Base-by-base conservation (phyloP, 2,329 filamentous ascomycete species). In the Orbilia brochopaga region DNA sequence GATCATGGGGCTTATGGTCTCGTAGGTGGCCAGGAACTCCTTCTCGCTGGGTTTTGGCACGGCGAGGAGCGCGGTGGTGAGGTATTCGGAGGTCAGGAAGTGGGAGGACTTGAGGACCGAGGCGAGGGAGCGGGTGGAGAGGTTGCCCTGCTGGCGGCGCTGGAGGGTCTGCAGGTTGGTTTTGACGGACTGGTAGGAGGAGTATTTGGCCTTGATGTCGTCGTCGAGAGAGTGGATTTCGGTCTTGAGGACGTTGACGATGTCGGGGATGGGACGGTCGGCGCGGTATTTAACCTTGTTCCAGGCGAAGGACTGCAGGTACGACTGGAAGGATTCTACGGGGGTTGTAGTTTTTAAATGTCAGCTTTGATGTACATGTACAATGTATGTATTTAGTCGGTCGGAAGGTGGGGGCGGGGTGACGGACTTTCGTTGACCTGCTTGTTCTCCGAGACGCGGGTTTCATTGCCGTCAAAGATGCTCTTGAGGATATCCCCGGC, bases 271-370 rank as follows among this genome's bases (percentile, higher is more conserved):
- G 56, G 93, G 86, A 79, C 93, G 95, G 80, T 99, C 94, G 74
- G 90, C 89, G 77, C 94, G 88, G 81, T 97, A 99, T 79, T 96
- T 94, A 81, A 96, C 91, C 81, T 94, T 97, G 82, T 97, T 97
- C 94, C 94, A 99, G 75, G 87, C 85, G 81, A 97, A 99, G 62
- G 85, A 88, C 78, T 88, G 87, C 51, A 99, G 83, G 79, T 97
- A 99, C 79, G 93, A 89, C 77, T 97, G 93, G 72, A 93, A 92
- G n/a, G 94, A 92, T 80, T 96, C 93, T 97, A 79, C 53, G 55
- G 57, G 51, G 52, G 32, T 37, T 37, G 6, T 37, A 37, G 40
- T 5, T 44, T 10, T 44, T 44, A 44, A 44, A 7, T 37, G 17
- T 44, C 40, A 5, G 13, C 17, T 13, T 11, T 8, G 46, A 52